A percentile compares a stretch with the other conserved stretches of the same genome.
Evolutionary conservation across 2,329 filamentous ascomycete species (phyloP).

Genomic region (Diaporthe vexans): DNA sequence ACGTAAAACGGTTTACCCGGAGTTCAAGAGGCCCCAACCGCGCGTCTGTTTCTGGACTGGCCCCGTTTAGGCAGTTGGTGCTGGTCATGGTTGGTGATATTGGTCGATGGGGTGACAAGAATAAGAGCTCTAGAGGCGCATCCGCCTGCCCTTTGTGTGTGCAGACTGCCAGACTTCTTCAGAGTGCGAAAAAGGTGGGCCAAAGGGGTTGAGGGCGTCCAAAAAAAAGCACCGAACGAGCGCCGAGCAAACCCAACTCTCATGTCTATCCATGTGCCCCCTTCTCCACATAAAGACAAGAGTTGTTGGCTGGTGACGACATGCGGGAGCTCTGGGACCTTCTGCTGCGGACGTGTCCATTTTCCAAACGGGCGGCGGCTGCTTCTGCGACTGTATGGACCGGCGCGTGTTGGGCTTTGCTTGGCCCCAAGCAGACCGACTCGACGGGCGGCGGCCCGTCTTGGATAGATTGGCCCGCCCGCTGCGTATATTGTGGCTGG

Average conservation of each 20-base stretch:
- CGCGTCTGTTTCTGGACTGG: slow-evolving; percentile 13
- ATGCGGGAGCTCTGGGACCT: not conserved
- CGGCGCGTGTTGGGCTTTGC: not conserved
- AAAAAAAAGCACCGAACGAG: slow-evolving; percentile 14
- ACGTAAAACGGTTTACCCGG: not conserved
- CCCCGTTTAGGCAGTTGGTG: not conserved
- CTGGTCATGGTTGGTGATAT: not conserved
- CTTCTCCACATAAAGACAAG: slow-evolving; percentile 1
- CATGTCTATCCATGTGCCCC: not conserved
- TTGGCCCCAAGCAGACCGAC: not conserved
- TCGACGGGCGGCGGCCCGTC: slow-evolving; percentile 1
- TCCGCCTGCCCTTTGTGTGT: not conserved
- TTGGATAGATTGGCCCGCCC: not conserved
- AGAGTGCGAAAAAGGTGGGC: not conserved
- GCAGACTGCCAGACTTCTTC: not conserved
- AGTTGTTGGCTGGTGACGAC: slow-evolving; percentile 5
- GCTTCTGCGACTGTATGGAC: not conserved
- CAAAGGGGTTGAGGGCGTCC: not conserved
- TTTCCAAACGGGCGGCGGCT: not conserved
- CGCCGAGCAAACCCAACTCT: slow-evolving; percentile 16
- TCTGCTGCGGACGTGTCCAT: not conserved
- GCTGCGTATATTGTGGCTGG: not conserved
- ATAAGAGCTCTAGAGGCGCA: not conserved
- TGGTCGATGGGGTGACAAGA: not conserved
- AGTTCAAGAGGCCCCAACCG: slow-evolving; percentile 4